Conservation (phyloP, 2,329 filamentous ascomycete genomes). For the Microsporum canis region DNA sequence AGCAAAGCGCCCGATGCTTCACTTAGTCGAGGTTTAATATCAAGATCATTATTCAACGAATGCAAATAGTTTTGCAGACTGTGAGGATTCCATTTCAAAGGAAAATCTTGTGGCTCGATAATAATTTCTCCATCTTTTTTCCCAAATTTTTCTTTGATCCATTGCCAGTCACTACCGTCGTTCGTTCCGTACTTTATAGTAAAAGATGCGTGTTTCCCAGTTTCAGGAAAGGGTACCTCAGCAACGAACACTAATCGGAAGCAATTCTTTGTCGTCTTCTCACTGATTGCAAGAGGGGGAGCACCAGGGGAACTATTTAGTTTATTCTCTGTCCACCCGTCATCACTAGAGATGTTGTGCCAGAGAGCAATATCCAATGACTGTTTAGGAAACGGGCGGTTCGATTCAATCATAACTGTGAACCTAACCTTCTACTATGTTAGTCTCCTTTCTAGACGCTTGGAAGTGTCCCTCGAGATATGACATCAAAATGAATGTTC, state of each 20-base stretch:
- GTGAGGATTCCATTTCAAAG: constrained; percentile 11
- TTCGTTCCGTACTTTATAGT: constrained; percentile 35
- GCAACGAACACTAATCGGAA: constrained; percentile 27
- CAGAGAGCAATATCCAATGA: constrained; percentile 65
- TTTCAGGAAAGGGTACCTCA: constrained; percentile 21
- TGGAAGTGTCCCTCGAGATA: constrained; percentile 8
- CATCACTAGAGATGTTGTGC: constrained; percentile 52
- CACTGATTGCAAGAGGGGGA: constrained; percentile 22
- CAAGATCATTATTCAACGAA: constrained; percentile 24
- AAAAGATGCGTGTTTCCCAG: constrained; percentile 27
- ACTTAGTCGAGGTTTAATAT: constrained; percentile 26
- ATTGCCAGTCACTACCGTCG: constrained; percentile 31
- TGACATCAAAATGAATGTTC: not conserved
- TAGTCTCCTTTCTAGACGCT: not conserved
- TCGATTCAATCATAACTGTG: constrained; percentile 58
- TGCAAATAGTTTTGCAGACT: constrained; percentile 25
- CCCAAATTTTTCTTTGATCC: constrained; percentile 33
- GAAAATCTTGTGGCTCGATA: constrained; percentile 20
- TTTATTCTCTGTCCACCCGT: constrained; percentile 47
- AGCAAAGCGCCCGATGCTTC: constrained; percentile 33
- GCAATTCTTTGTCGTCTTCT: constrained; percentile 16
- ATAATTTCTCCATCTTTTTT: constrained; percentile 34
- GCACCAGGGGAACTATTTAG: constrained; percentile 32
- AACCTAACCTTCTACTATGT: constrained; percentile 42
- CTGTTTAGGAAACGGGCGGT: constrained; percentile 42